Base-by-base conservation (phyloP, 805 yeast genomes). In the Myxozyma udenii region DNA sequence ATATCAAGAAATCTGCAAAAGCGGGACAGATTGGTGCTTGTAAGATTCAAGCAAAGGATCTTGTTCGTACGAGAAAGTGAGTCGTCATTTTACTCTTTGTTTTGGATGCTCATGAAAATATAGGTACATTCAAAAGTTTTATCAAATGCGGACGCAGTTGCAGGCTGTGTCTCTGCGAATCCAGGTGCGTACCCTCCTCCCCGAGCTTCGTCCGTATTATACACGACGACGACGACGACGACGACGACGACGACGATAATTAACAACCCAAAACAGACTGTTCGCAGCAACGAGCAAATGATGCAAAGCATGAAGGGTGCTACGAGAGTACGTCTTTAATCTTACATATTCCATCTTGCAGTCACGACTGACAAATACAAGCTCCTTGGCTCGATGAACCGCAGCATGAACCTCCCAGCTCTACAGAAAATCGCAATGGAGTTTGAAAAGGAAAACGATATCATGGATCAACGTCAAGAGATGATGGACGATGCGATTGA, bases 401-500 rank as follows among this genome's bases (percentile, higher is more conserved):
- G 83, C 63, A 80, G 81, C 51, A 85, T 93, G 95, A 93, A 95
- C 65, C 71, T 93, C 57, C 96, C 96, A 1, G 95, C 87, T 61
- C 72, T 93, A 55, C 84, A 87, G 51, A 78, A 84, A 55, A 93
- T 93, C 19, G 88, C 97, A 2, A 90, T 87, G 85, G 98, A 93
- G 63, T 93, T 93, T 68, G 95, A 93, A 64, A 82, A 80, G 63
- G 95, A 91, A 65, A 87, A 86, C 69, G 98, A 95, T 66, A 73
- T 95, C 62, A 93, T 93, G 98, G 97, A 91, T 68, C 98, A 93
- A 71, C 84, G 95, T 64, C 98, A 95, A 69, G 99, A 95, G 68
- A 87, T 95, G 80, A 93, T 93, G 85, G 98, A 93, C 66, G 98
- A 93, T 66, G 95, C 96, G 18, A 84, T 93, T 62, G 99, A 93